These are phyloP conservation scores for Poa annua DNA, from an alignment of 176 grass and related monocot species.

Conservation along the genomic window DNA sequence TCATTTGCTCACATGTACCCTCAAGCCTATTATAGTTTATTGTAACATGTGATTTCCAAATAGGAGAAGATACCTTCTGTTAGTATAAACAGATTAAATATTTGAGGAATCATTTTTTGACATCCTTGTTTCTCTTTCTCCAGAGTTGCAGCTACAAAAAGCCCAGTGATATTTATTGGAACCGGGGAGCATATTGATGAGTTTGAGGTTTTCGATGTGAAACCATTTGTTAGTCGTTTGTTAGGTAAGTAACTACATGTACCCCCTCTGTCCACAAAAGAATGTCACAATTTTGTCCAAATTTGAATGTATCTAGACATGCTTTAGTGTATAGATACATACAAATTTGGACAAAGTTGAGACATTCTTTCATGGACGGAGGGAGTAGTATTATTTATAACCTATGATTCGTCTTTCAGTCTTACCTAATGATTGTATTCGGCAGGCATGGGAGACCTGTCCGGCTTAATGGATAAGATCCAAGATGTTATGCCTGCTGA, in stretches of 20 bases:
- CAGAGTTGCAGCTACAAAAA: slow-evolving; percentile 92
- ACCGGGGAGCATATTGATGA: slow-evolving; percentile 92
- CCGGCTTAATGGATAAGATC: slow-evolving; percentile 81
- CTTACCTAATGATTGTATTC: slow-evolving; percentile 32
- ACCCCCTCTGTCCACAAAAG: no score
- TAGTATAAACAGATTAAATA: neutral
- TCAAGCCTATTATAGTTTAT: neutral
- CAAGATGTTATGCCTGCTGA: slow-evolving; percentile 71
- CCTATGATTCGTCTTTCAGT: slow-evolving; percentile 18
- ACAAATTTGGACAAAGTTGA: no score
- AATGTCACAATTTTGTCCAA: no score
- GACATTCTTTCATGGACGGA: no score
- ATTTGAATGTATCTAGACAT: no score
- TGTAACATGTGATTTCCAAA: neutral
- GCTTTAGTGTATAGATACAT: no score
- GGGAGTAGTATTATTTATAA: neutral
- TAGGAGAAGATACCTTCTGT: neutral
- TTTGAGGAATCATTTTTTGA: neutral
- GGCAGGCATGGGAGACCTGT: slow-evolving; percentile 83
- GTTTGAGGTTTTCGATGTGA: slow-evolving; percentile 86
- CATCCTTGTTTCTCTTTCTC: slow-evolving; percentile 2
- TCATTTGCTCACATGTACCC: neutral
- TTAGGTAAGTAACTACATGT: slow-evolving; percentile 59
- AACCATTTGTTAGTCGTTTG: slow-evolving; percentile 92
- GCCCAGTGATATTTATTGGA: slow-evolving; percentile 92